Evolutionary conservation across 1,284 basidiomycete species (phyloP), one percentile per base, ranked within the genome.

Genomic region (Trametes sp.): DNA sequence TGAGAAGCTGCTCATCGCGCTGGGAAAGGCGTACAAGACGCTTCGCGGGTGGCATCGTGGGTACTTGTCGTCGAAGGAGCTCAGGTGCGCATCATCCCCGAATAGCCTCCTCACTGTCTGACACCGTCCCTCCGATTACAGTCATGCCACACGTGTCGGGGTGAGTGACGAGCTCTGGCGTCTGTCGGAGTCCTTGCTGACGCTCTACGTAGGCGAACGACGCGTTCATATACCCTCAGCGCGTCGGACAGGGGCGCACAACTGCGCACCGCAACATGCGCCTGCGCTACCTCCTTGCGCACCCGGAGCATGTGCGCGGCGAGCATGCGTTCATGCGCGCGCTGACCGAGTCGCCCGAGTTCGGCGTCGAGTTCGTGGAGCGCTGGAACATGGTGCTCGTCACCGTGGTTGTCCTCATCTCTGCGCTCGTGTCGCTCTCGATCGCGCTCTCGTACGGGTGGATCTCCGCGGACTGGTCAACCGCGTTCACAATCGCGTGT

Each of bases 281-380:
- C 21, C 46, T 70, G 41, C 62, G 68, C 23, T 69, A 65, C 29
- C 59, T 65, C 8, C 65, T 70, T 29, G 33, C 53, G 21, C 53
- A 70, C 46, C 69, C 70, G 16, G 58, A 59, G 2, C 52, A 36
- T 31, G 56, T 70, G 63, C 54, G 52, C 21, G 65, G 64, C 52
- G 26, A 63, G 23, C 59, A 55, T 26, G 66, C 67, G 19, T 64
- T 69, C 38, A 65, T 70, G 66, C 58, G 53, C 23, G 66, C 62
- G 7, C 51, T 71, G 14, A 69, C 64, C 0, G 35, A 53, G 35
- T 54, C 54, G 1, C 19, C 65, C 8, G 68, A 62, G 28, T 56
- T 62, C n/a, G 66, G 70, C 21, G 59, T 71, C 35, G 68, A 71
- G 54, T 71, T 70, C 46, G 68, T 71, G 23, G 70, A 70, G 59